phyloP scores from a whole-genome alignment of 1,284 basidiomycete genomes.

The Ustilago sp. region DNA sequence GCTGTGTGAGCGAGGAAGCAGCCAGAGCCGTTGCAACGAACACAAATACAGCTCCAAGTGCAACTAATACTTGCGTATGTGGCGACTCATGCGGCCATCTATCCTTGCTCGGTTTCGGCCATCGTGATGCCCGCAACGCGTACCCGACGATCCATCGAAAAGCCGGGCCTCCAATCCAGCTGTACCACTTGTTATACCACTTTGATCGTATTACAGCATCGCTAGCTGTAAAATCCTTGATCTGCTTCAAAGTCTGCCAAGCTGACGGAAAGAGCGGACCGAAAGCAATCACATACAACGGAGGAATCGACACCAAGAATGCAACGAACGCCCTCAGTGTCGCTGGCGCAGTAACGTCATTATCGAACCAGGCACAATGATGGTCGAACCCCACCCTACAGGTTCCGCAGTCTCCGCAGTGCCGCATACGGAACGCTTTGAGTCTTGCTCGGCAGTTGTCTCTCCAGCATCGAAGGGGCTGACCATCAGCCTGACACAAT shows the following conservation, averaged over 20 bases:
- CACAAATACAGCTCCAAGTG: conserved; percentile 17
- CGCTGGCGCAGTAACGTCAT: conserved; percentile 34
- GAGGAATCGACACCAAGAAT: conserved; percentile 34
- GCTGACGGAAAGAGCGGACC: conserved; percentile 28
- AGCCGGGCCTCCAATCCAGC: conserved; percentile 43
- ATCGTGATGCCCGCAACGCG: conserved; percentile 1
- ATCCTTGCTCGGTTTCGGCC: background rate
- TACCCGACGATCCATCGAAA: conserved; percentile 38
- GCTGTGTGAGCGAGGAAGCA: conserved; percentile 11
- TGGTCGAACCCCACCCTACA: conserved; percentile 49
- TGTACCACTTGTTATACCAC: conserved; percentile 38
- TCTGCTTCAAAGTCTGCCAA: conserved; percentile 2
- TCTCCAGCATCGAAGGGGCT: conserved; percentile 31
- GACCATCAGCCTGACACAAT: conserved; percentile 29
- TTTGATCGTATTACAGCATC: background rate
- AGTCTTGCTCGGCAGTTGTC: conserved; percentile 29
- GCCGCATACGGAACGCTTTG: conserved; percentile 31
- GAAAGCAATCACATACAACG: conserved; percentile 15
- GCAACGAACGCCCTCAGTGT: conserved; percentile 28
- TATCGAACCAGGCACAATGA: conserved; percentile 57
- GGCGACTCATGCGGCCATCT: conserved; percentile 14
- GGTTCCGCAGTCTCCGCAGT: conserved; percentile 48
- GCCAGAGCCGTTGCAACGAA: conserved; percentile 27
- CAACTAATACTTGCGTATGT: conserved; percentile 12
- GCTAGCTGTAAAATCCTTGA: conserved; percentile 6